Conservation (phyloP, 2,329 filamentous ascomycete species). For the Xylaria sp. region DNA sequence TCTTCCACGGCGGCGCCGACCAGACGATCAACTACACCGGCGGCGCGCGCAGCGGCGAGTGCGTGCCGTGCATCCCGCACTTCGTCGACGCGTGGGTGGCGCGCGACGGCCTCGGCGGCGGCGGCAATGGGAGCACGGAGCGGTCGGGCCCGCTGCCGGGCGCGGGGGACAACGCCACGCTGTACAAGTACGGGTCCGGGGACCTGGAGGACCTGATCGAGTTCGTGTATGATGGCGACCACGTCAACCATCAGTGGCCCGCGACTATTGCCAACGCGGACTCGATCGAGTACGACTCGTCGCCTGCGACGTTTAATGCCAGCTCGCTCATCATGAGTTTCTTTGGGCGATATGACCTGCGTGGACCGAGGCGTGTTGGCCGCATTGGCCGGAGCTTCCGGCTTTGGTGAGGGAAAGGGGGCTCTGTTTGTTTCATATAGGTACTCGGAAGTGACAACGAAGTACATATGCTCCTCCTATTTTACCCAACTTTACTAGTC, state of each 20-base stretch:
- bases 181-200: constrained; percentile 37
- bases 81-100: constrained; percentile 55
- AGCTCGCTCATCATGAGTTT: constrained; percentile 46
- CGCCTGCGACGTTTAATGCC: constrained; percentile 45
- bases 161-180: constrained; percentile 32
- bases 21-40: constrained; percentile 59
- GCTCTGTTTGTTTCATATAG: background rate
- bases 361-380: background rate
- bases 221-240: constrained; percentile 45
- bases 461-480: background rate
- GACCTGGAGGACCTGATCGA: constrained; percentile 36
- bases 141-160: constrained; percentile 16
- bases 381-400: background rate
- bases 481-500: background rate
- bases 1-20: constrained; percentile 63
- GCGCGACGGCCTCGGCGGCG: constrained; percentile 43
- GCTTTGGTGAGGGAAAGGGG: background rate
- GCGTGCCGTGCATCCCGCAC: constrained; percentile 57
- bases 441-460: background rate
- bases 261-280: constrained; percentile 42
- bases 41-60: constrained; percentile 55
- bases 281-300: constrained; percentile 34
- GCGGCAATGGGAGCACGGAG: constrained; percentile 48
- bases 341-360: constrained; percentile 36
- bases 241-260: constrained; percentile 47